Conservation (phyloP, 1,284 basidiomycete species). For the Cystobasidium pallidum region DNA sequence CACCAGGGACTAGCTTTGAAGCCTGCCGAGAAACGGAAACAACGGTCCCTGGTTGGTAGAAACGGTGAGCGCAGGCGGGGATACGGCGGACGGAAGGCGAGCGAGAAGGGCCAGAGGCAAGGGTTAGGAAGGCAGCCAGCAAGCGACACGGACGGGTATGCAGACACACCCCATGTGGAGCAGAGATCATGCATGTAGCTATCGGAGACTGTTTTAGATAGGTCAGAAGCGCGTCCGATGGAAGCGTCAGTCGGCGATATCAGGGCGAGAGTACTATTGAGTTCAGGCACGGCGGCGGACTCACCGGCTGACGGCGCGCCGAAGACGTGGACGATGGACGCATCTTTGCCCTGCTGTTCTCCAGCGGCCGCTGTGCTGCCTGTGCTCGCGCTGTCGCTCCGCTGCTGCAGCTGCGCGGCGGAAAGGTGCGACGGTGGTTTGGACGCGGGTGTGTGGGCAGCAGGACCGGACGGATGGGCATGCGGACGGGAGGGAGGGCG, state of each 20-base stretch:
- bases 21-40: conserved; percentile 30
- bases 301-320: conserved; percentile 29
- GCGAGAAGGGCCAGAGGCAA: neutral
- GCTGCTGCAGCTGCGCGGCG: neutral
- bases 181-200: conserved; percentile 38
- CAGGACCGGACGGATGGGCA: conserved; percentile 1
- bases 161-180: conserved; percentile 39
- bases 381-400: neutral
- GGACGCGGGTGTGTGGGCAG: neutral
- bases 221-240: neutral
- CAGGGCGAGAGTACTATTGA: conserved; percentile 26
- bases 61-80: conserved; percentile 8
- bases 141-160: neutral
- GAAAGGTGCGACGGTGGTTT: neutral
- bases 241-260: neutral
- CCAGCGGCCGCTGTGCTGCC: neutral
- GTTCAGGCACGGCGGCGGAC: neutral
- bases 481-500: conserved; percentile 6
- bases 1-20: conserved; percentile 29
- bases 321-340: conserved; percentile 36
- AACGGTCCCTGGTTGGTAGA: conserved; percentile 26
- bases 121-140: conserved; percentile 5
- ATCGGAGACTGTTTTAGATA: conserved; percentile 37
- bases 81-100: conserved; percentile 2
- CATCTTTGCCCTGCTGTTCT: conserved; percentile 13